Percentiles rank a stretch among this genome's conserved stretches.
phyloP scores from a whole-genome alignment of 352 stramenopile species.

The Globisporangium paroecandrum region DNA sequence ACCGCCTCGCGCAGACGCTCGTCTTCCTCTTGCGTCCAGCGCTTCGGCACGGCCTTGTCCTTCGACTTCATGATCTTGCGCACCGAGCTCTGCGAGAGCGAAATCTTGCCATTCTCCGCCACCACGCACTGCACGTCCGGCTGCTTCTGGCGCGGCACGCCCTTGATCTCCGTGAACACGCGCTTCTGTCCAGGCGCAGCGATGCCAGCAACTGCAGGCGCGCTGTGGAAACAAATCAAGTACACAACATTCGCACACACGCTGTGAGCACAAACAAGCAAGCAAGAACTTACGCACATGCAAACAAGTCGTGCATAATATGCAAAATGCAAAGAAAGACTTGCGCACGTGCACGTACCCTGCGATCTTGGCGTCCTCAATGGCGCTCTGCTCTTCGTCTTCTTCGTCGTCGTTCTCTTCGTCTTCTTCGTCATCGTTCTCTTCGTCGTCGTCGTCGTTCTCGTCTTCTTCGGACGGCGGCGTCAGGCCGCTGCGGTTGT shows the following conservation, averaged over 20 bases:
- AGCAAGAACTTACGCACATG: not conserved
- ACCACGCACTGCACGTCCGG: constrained; percentile 57
- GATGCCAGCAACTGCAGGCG: constrained; percentile 3
- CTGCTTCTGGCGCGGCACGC: constrained; percentile 76
- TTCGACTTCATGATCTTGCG: constrained; percentile 82
- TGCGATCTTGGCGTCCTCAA: constrained; percentile 20
- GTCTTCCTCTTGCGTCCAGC: constrained; percentile 79
- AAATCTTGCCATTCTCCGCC: constrained; percentile 37
- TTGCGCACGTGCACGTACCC: constrained; percentile 8
- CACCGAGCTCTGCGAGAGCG: constrained; percentile 42
- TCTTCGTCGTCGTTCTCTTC: constrained; percentile 14
- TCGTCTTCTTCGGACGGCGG: constrained; percentile 17
- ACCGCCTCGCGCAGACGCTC: constrained; percentile 76
- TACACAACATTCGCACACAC: not conserved
- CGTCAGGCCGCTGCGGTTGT: constrained; percentile 6
- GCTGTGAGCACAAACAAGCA: constrained; percentile 1
- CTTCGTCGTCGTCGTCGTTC: constrained; percentile 18
- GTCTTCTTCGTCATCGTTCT: constrained; percentile 11
- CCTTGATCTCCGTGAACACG: constrained; percentile 83
- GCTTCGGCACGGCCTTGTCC: constrained; percentile 79
- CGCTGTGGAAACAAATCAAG: not conserved
- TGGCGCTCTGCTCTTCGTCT: constrained; percentile 17
- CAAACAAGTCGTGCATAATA: not conserved
- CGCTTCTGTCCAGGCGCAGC: constrained; percentile 46
- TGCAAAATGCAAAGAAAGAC: not conserved